Conservation (phyloP, 768 basidiomycete genomes). For the Podaxis pistillaris region DNA sequence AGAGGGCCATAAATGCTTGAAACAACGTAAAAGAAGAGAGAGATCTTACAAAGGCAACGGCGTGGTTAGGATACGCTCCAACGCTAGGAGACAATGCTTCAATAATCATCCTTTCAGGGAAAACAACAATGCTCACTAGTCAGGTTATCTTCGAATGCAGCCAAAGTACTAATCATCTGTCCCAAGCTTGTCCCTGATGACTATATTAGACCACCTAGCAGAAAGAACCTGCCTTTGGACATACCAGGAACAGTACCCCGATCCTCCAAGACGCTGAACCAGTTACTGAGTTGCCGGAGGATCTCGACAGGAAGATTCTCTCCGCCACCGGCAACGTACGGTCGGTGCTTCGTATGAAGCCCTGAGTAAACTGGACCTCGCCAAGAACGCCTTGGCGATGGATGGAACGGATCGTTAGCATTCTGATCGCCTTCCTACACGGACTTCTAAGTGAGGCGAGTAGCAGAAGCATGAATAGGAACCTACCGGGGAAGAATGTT, state of each 20-base stretch:
- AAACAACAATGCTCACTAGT: slow-evolving; percentile 32
- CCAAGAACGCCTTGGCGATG: slow-evolving; percentile 27
- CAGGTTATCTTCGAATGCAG: slow-evolving; percentile 54
- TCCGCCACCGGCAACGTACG: slow-evolving; percentile 38
- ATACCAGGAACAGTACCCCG: slow-evolving; percentile 56
- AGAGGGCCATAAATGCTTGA: neutral
- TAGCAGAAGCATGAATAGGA: neutral
- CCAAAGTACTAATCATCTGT: slow-evolving; percentile 43
- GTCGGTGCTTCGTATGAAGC: slow-evolving; percentile 32
- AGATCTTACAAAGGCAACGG: slow-evolving; percentile 62
- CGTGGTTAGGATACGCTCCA: slow-evolving; percentile 62
- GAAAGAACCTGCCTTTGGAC: neutral
- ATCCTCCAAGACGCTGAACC: slow-evolving; percentile 58
- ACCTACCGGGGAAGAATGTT: neutral
- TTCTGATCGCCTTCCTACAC: slow-evolving; percentile 15
- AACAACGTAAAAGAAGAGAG: neutral
- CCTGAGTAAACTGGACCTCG: slow-evolving; percentile 34
- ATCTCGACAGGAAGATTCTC: slow-evolving; percentile 61
- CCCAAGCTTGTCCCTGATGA: slow-evolving; percentile 48
- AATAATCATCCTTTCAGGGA: neutral
- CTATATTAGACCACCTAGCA: neutral
- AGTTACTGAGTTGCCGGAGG: slow-evolving; percentile 53
- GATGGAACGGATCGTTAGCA: slow-evolving; percentile 15
- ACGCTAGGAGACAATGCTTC: slow-evolving; percentile 28
- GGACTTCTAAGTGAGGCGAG: too few relatives aligned